Percentiles rank a stretch among this genome's conserved stretches.
Conservation (phyloP, 2,329 filamentous ascomycete species). For the Drechslera avenae region DNA sequence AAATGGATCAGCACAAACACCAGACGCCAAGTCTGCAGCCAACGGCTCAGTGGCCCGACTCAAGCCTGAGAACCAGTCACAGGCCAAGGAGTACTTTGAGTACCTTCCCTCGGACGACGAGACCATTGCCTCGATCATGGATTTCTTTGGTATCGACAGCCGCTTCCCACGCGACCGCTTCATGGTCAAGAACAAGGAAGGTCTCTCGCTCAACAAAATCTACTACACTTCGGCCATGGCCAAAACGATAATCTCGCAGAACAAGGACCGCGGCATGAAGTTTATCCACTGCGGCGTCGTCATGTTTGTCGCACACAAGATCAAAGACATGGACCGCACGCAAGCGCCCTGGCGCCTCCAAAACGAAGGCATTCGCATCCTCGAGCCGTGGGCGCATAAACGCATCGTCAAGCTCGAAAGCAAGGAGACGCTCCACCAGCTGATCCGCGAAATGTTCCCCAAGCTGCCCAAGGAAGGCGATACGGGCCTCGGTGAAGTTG, state of each 20-base stretch:
- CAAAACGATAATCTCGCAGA: constrained; percentile 81
- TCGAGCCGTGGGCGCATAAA: constrained; percentile 87
- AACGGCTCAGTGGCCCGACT: constrained; percentile 37
- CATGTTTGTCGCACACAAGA: constrained; percentile 73
- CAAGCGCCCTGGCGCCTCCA: constrained; percentile 94
- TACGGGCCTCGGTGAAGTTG: constrained; percentile 83
- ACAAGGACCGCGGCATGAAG: constrained; percentile 89
- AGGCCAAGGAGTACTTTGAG: constrained; percentile 87
- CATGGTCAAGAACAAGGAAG: constrained; percentile 92
- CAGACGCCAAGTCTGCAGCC: constrained; percentile 17
- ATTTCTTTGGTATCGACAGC: constrained; percentile 82
- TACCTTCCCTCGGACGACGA: constrained; percentile 76
- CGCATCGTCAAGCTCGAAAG: constrained; percentile 76
- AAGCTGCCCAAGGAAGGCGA: constrained; percentile 77
- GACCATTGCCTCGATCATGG: constrained; percentile 76
- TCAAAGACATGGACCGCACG: constrained; percentile 96
- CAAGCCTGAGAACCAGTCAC: constrained; percentile 56
- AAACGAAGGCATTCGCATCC: constrained; percentile 87
- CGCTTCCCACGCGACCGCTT: constrained; percentile 90
- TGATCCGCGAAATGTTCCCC: constrained; percentile 96
- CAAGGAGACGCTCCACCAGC: constrained; percentile 77
- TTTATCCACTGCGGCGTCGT: constrained; percentile 97
- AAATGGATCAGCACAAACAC: constrained; percentile 15
- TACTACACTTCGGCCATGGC: constrained; percentile 91
- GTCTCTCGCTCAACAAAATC: constrained; percentile 88